Evolutionary conservation across 139 green algal species (phyloP), one percentile per base, ranked within the genome.

Genomic region (Chlorella ohadii): DNA sequence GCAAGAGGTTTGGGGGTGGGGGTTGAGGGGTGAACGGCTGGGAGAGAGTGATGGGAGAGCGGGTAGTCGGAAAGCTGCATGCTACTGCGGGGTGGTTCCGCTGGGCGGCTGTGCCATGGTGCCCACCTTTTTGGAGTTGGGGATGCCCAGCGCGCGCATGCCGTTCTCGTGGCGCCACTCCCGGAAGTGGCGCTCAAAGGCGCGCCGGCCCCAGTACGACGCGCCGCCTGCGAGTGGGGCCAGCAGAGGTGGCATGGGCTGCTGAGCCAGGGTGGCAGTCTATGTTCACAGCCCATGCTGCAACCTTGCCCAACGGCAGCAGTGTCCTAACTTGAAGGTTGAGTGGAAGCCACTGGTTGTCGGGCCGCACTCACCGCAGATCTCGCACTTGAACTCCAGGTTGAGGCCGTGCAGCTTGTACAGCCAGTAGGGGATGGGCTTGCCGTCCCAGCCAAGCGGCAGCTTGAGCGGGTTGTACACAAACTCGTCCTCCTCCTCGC

Each of bases 381-480:
- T 99, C 90, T 99, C 97, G 86, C 97, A 99, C 79, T 94, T 93
- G 85, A 96, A 98, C 88, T 98, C 95, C 79, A 88, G 66, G 84
- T 99, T 98, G 31, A 99, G 90, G 17, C 97, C 97, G 84, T 99
- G 97, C 85, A 99, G 92, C 92, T 99, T 99, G 93, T 99, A 99
- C 38, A 99, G 95, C 97, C 97, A 99, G 90, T 99, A 99, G 34
- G 97, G 97, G 85, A 99, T 99, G 84, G 97, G 97, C 92, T 99
- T 99, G 80, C 97, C 97, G 82, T 99, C 97, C 94, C 94, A 99
- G n/a, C 97, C 97, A 77, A 99, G 84, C 41, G 97, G 97, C 78
- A 99, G 91, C 94, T 99, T 99, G 39, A 99, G 91, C n/a, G 97
- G 97, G 92, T 99, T 99, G 93, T 99, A 99, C 19, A 99, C 89